A percentile compares a stretch with the other conserved stretches of the same genome.
Evolutionary conservation across 2,329 filamentous ascomycete species (phyloP).

Genomic region (Chaetomiaceae sp.): DNA sequence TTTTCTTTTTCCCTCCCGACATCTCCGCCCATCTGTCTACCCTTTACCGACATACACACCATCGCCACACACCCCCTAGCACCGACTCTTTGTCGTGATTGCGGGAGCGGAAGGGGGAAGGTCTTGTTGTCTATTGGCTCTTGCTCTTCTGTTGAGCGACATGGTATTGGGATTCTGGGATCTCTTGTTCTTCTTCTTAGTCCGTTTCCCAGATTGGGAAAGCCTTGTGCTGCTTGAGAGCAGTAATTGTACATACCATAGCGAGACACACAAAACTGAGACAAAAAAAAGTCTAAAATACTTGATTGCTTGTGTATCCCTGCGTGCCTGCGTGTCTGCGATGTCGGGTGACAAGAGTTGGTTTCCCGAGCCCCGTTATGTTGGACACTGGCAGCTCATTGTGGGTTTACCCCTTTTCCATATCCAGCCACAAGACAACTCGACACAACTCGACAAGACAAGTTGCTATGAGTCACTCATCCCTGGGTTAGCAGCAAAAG

Average conservation of each 20-base stretch:
- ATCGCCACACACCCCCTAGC: not conserved
- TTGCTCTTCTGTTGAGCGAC: not conserved
- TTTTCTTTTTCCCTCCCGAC: not conserved
- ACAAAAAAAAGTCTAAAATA: constrained; percentile 13
- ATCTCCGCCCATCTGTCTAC: constrained; percentile 8
- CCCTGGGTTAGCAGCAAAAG: not conserved
- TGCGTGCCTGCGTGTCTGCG: not conserved
- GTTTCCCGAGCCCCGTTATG: too few relatives aligned
- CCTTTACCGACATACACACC: constrained; percentile 1
- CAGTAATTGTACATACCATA: constrained; percentile 5
- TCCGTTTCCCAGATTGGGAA: not conserved
- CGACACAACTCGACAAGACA: too few relatives aligned
- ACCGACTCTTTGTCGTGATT: constrained; percentile 1
- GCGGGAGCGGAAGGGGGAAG: not conserved
- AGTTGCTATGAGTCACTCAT: constrained; percentile 4
- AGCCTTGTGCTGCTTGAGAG: not conserved
- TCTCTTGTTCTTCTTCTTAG: not conserved
- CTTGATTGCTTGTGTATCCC: too few relatives aligned
- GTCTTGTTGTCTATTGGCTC: not conserved
- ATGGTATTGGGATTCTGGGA: not conserved
- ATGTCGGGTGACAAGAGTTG: too few relatives aligned
- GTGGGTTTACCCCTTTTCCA: not conserved
- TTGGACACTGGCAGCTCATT: too few relatives aligned
- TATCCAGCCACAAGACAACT: too few relatives aligned
- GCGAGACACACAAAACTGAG: constrained; percentile 4